Evolutionary conservation across 768 basidiomycete species (phyloP).

Genomic region (Coprinopsis cinerea): DNA sequence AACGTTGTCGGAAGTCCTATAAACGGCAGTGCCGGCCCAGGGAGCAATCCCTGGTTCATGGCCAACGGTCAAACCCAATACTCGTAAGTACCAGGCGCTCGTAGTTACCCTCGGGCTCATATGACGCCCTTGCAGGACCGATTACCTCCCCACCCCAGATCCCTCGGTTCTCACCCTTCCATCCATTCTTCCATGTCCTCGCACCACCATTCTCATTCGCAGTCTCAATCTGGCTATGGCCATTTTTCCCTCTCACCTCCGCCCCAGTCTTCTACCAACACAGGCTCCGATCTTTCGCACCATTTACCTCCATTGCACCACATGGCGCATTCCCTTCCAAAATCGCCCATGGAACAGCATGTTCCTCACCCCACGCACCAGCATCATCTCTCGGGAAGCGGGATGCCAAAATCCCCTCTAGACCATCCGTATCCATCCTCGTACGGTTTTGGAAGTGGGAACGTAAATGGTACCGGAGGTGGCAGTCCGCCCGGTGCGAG

Average conservation of each 20-base stretch:
- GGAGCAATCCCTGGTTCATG: slow-evolving; percentile 11
- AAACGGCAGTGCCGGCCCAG: slow-evolving; percentile 3
- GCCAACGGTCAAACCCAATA: not conserved
- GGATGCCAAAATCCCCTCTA: slow-evolving; percentile 1
- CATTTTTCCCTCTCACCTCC: slow-evolving; percentile 26
- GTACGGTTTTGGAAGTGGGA: not conserved
- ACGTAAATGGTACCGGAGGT: not conserved
- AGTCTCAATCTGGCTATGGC: slow-evolving; percentile 22
- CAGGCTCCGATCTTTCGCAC: slow-evolving; percentile 3
- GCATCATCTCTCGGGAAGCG: not conserved
- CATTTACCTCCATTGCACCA: slow-evolving; percentile 9
- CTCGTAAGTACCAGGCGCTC: slow-evolving; percentile 4
- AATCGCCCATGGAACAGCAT: slow-evolving; percentile 4
- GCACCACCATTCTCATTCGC: slow-evolving; percentile 26
- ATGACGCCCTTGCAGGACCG: not conserved
- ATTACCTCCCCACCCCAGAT: slow-evolving; percentile 18
- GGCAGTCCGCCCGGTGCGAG: not conserved
- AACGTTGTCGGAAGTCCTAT: slow-evolving; percentile 12
- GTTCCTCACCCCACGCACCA: not conserved
- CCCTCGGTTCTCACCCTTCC: slow-evolving; percentile 26
- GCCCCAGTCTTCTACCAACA: not conserved
- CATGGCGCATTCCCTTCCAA: slow-evolving; percentile 12
- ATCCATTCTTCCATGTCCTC: slow-evolving; percentile 17
- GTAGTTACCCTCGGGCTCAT: not conserved
- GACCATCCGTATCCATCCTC: not conserved